Percentiles rank a stretch among this genome's conserved stretches.
Conservation (phyloP, 768 basidiomycete genomes). For the Rhizopogon salebrosus region DNA sequence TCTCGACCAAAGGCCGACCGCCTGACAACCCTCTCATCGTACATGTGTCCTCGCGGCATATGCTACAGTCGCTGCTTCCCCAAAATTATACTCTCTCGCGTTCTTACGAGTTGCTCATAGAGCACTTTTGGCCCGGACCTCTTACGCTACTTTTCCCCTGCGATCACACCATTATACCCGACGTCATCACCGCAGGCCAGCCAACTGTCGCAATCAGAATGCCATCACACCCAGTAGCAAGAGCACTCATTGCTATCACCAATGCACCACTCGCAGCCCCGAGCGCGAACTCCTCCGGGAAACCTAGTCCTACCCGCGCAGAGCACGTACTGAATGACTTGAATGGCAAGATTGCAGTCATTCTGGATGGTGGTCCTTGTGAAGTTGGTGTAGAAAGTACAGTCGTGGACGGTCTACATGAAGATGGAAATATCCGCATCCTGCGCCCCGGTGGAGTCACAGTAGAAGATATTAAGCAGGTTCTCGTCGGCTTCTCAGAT, state of each 20-base stretch:
- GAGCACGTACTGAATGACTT: slow-evolving; percentile 82
- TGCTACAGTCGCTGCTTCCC: slow-evolving; percentile 78
- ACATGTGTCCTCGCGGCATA: slow-evolving; percentile 80
- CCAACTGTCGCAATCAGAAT: slow-evolving; percentile 86
- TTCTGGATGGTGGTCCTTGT: slow-evolving; percentile 91
- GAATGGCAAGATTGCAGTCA: slow-evolving; percentile 62
- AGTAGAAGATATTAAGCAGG: slow-evolving; percentile 76
- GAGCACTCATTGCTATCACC: slow-evolving; percentile 76
- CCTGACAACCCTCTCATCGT: slow-evolving; percentile 97
- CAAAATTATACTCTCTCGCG: slow-evolving; percentile 51
- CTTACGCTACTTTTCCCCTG: slow-evolving; percentile 89
- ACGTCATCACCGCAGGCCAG: slow-evolving; percentile 75
- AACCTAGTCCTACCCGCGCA: slow-evolving; percentile 89
- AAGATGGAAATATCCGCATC: slow-evolving; percentile 72
- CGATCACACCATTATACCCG: slow-evolving; percentile 53
- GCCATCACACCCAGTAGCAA: slow-evolving; percentile 90
- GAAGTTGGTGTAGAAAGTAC: slow-evolving; percentile 93
- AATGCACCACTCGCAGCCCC: slow-evolving; percentile 86
- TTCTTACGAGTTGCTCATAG: slow-evolving; percentile 71
- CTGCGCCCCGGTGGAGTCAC: slow-evolving; percentile 90
- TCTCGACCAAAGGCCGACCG: slow-evolving; percentile 85
- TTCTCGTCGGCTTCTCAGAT: slow-evolving; percentile 37
- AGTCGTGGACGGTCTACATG: slow-evolving; percentile 82
- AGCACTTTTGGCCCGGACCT: slow-evolving; percentile 92
- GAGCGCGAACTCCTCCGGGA: slow-evolving; percentile 90